Percentiles rank a stretch among this genome's conserved stretches.
Evolutionary conservation across 202 grass and related monocot species (phyloP).

Genomic region (Carex sylvatica): DNA sequence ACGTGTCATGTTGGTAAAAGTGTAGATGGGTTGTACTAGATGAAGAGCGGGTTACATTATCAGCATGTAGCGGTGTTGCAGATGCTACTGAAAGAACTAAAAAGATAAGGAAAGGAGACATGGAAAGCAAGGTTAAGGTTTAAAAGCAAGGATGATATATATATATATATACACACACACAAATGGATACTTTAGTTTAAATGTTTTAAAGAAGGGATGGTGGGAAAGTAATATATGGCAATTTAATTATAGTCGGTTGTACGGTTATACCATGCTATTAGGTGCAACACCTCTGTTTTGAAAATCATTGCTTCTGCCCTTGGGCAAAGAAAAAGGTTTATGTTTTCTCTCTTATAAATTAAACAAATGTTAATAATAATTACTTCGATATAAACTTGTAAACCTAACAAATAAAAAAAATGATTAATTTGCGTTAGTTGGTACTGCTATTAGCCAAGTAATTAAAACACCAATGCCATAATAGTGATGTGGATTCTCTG

Average conservation of each 20-base stretch:
- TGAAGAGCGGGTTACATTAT: not conserved
- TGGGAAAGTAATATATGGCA: not conserved
- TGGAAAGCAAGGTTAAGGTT: not conserved
- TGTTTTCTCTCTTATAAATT: not conserved
- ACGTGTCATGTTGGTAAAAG: conserved; percentile 54
- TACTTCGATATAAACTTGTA: not conserved
- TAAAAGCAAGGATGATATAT: not conserved
- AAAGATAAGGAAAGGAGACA: conserved; percentile 4
- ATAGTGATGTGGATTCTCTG: not conserved
- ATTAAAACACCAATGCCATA: not conserved
- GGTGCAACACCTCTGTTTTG: not conserved
- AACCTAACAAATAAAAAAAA: not conserved
- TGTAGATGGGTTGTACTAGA: conserved; percentile 41
- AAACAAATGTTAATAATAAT: not conserved
- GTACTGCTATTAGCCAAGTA: not conserved
- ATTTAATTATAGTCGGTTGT: not conserved
- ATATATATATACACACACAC: too few relatives aligned
- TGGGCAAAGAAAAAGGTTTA: not conserved
- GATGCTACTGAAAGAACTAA: not conserved
- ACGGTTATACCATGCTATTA: not conserved
- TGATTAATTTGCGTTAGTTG: not conserved
- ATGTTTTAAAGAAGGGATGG: not conserved
- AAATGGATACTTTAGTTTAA: not conserved
- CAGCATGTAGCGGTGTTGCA: not conserved
- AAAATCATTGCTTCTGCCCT: not conserved